These are phyloP conservation scores for Trichoderma polysporum DNA, from an alignment of 2,329 filamentous ascomycete species.

Conservation along the genomic window DNA sequence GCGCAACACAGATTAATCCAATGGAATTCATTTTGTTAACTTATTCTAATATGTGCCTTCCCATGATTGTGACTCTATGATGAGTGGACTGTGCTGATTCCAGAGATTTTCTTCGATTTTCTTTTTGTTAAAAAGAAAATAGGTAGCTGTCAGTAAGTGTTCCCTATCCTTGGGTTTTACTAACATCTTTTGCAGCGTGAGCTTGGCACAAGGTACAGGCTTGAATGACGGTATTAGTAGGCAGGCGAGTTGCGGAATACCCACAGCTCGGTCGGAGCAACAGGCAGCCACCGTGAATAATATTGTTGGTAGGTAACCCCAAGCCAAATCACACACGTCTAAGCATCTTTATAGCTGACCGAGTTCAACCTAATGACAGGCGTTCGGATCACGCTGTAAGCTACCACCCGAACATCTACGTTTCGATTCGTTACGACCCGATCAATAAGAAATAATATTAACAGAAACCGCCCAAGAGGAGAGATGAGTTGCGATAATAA, in stretches of 20 bases:
- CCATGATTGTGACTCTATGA: background rate
- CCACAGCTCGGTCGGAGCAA: too few relatives aligned
- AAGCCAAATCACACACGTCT: background rate
- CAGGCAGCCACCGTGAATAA: background rate
- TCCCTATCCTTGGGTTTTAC: background rate
- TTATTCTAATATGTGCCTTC: background rate
- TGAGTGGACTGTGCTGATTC: background rate
- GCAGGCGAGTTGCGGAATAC: background rate
- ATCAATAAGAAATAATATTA: too few relatives aligned
- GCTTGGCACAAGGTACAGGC: background rate
- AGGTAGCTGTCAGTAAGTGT: background rate
- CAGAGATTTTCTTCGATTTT: background rate
- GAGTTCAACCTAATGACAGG: background rate
- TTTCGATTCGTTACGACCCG: background rate
- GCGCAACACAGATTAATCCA: constrained; percentile 9
- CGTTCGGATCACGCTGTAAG: accelerated
- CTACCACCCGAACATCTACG: background rate
- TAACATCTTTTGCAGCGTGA: background rate
- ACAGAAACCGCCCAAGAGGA: background rate
- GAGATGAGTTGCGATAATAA: background rate
- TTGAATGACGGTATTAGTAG: background rate
- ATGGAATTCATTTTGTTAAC: constrained; percentile 1
- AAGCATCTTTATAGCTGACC: background rate
- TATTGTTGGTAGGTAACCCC: background rate
- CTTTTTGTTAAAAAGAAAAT: background rate